Evolutionary conservation across 805 yeast genomes (phyloP), one percentile per base, ranked within the genome.

Genomic region (Saturnispora ahearnii): DNA sequence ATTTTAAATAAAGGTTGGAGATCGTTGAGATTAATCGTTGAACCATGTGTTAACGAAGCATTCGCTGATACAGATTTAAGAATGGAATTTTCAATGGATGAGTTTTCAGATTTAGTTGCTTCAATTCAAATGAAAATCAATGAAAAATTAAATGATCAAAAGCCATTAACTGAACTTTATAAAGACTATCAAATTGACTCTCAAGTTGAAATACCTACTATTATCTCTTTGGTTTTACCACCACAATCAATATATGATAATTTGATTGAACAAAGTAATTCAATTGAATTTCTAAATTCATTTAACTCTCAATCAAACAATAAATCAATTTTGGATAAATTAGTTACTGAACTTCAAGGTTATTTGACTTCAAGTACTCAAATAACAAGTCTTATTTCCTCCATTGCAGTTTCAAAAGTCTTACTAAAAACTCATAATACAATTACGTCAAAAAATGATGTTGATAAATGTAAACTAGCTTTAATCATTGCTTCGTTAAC

Each of bases 1-100:
- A 65, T 91, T 43, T 71, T 91, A 46, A 89, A 91, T 64, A 78
- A 81, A 55, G 98, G 98, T 0, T 88, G 93, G 89, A 58, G 73
- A 22, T 68, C 72, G 32, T 67, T 87, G 33, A 72, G 78, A 22
- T 67, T 71, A 29, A 65, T 73, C 21, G 77, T 87, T 29, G 78
- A 79, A 58, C 61, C 64, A 1, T 68, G 77, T 4, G 90, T 91
- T 3, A 72, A 70, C 30, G 72, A 71, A 31, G 81, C 79, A 24
- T 87, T 88, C 62, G 75, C 70, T 10, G 73, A 72, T 10, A 68
- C 86, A 29, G 82, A 79, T 54, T 95, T 96, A 32, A 75, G 89
- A 55, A 78, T 85, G 18, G 90, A 82, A 59, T 64, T 91, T 46
- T 67, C 82, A 1, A 65, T 81, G 18, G 78, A 73, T 15, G 84